Evolutionary conservation across 2,329 filamentous ascomycete species (phyloP).

Genomic region (Tolypocladium cylindrosporum): DNA sequence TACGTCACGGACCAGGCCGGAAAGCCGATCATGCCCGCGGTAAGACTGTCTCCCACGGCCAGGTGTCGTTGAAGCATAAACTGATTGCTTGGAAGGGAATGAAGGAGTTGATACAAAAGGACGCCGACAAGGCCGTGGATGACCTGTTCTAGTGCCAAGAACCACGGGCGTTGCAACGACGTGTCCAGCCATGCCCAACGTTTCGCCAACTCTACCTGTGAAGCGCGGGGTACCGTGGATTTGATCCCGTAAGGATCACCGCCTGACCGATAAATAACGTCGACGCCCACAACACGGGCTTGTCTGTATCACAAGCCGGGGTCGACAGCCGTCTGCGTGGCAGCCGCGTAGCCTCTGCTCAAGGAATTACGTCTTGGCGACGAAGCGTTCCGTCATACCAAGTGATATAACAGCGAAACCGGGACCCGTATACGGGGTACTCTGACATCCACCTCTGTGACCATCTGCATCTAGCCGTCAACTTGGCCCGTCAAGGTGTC

Average conservation of each 20-base stretch:
- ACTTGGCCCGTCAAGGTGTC: background rate
- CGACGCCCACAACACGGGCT: background rate
- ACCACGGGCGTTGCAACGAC: background rate
- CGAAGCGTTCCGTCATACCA: background rate
- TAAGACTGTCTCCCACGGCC: slow-evolving; percentile 29
- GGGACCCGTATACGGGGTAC: background rate
- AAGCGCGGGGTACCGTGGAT: background rate
- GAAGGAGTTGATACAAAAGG: slow-evolving; percentile 85
- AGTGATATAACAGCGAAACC: background rate
- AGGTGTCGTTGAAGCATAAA: background rate
- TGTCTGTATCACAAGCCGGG: background rate
- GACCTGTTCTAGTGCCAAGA: slow-evolving; percentile 59
- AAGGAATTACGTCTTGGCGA: background rate
- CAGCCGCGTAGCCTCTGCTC: background rate
- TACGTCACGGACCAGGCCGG: slow-evolving; percentile 73
- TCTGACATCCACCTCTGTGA: background rate
- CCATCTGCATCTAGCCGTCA: background rate
- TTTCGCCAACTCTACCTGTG: background rate
- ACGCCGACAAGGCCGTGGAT: slow-evolving; percentile 84
- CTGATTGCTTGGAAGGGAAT: slow-evolving; percentile 58
- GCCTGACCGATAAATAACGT: background rate
- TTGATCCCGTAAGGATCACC: background rate
- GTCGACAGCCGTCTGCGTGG: background rate
- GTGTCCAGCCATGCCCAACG: background rate
- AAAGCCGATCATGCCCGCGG: slow-evolving; percentile 83